Evolutionary conservation across 768 basidiomycete genomes (phyloP).

Genomic region (Exidia glandulosa): DNA sequence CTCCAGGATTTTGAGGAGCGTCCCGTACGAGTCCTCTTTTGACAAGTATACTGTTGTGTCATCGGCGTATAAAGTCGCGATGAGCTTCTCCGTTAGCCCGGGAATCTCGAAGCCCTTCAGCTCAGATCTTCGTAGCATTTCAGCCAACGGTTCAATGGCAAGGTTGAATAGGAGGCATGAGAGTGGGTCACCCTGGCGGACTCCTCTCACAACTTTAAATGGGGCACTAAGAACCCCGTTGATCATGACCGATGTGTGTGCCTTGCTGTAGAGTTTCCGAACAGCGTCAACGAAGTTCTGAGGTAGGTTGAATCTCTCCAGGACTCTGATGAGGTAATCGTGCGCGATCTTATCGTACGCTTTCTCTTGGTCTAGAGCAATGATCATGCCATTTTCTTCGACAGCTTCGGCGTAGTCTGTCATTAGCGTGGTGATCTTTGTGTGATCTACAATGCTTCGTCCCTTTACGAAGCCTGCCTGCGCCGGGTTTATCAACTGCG

Average conservation of each 20-base stretch:
- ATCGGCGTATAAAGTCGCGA: neutral
- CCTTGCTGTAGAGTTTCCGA: neutral
- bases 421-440: constrained; percentile 3
- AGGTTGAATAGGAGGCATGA: constrained; percentile 10
- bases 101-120: neutral
- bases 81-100: neutral
- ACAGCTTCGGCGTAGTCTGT: constrained; percentile 2
- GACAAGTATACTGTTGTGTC: neutral
- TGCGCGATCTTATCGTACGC: constrained; percentile 6
- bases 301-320: constrained; percentile 4
- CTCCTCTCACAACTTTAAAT: neutral
- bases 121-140: neutral
- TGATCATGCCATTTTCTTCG: constrained; percentile 1
- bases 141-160: constrained; percentile 8
- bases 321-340: constrained; percentile 2
- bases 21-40: neutral
- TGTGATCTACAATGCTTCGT: constrained; percentile 7
- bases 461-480: constrained; percentile 7
- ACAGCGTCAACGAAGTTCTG: neutral
- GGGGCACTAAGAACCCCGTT: neutral
- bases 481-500: neutral
- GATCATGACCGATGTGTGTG: neutral
- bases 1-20: neutral
- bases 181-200: constrained; percentile 5
- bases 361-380: constrained; percentile 9